These are phyloP conservation scores for Cucurbitaria berberidis DNA, from an alignment of 2,329 filamentous ascomycete species.

Conservation along the genomic window DNA sequence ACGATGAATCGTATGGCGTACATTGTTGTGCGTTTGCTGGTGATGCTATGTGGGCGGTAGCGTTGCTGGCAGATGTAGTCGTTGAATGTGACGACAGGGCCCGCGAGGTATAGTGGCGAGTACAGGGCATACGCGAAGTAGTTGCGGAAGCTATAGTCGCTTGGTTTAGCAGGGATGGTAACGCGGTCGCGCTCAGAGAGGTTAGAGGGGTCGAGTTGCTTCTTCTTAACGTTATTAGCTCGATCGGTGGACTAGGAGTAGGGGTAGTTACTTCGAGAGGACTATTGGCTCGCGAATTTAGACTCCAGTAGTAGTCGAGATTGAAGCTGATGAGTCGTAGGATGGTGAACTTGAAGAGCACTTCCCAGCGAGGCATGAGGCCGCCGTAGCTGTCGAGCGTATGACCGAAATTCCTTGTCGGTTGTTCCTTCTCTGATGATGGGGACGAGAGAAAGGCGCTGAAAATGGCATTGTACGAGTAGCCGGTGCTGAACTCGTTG, in stretches of 20 bases:
- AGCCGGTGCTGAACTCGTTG: constrained; percentile 84
- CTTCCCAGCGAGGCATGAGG: constrained; percentile 88
- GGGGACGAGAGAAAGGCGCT: constrained; percentile 55
- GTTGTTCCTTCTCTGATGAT: constrained; percentile 49
- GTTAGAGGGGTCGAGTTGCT: constrained; percentile 85
- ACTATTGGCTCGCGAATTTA: constrained; percentile 66
- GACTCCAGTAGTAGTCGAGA: constrained; percentile 93
- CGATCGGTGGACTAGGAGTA: constrained; percentile 5
- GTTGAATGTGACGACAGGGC: constrained; percentile 96
- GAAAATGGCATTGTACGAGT: constrained; percentile 71
- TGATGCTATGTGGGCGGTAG: constrained; percentile 74
- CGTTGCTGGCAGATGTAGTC: constrained; percentile 91
- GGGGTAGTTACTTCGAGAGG: constrained; percentile 73
- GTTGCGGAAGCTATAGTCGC: constrained; percentile 80
- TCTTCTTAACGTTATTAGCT: constrained; percentile 87
- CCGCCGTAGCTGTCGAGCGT: constrained; percentile 82
- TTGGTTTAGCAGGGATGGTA: constrained; percentile 70
- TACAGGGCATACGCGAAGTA: constrained; percentile 91
- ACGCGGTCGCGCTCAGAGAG: constrained; percentile 90
- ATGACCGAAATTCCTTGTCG: constrained; percentile 66
- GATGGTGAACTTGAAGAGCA: constrained; percentile 97
- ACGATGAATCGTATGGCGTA: constrained; percentile 85
- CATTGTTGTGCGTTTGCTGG: constrained; percentile 70
- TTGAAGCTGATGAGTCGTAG: constrained; percentile 95
- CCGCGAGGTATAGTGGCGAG: constrained; percentile 88